Evolutionary conservation across 2,329 filamentous ascomycete genomes (phyloP).

Genomic region (Didymella pomorum): DNA sequence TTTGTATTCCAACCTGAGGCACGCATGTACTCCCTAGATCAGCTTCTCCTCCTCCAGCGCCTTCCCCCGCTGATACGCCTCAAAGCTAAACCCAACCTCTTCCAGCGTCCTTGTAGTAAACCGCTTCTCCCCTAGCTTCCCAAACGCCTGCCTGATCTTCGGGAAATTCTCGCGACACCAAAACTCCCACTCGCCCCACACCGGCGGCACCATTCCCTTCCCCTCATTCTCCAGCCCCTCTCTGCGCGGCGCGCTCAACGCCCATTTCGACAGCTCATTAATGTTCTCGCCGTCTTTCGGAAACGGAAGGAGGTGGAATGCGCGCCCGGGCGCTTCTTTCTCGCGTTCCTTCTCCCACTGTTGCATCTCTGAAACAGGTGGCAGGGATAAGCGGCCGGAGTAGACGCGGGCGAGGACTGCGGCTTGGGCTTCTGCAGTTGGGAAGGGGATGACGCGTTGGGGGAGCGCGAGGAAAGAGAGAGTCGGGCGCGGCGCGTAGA

Average conservation of each 20-base stretch:
- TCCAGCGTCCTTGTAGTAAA: conserved; percentile 67
- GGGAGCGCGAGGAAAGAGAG: conserved; percentile 79
- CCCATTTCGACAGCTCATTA: conserved; percentile 72
- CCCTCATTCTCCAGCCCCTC: conserved; percentile 54
- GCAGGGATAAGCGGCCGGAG: conserved; percentile 73
- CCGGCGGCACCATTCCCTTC: conserved; percentile 71
- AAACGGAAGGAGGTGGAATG: conserved; percentile 64
- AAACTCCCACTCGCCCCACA: conserved; percentile 74
- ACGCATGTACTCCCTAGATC: conserved; percentile 7
- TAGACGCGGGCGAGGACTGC: conserved; percentile 80
- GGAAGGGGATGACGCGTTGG: conserved; percentile 88
- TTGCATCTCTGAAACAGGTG: conserved; percentile 68
- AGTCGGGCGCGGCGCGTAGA: conserved; percentile 78
- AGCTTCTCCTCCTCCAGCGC: conserved; percentile 16
- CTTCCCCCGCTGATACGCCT: conserved; percentile 34
- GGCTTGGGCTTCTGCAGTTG: conserved; percentile 78
- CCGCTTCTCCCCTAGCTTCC: conserved; percentile 66
- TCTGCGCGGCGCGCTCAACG: conserved; percentile 53
- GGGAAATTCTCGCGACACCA: conserved; percentile 76
- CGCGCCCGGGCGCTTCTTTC: conserved; percentile 57
- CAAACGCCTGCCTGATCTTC: conserved; percentile 76
- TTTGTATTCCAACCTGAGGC: too few species aligned
- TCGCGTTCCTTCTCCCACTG: conserved; percentile 66
- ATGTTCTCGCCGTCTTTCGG: conserved; percentile 74
- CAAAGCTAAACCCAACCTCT: conserved; percentile 75